phyloP scores from a whole-genome alignment of 306 rosid genomes.

The Herpetospermum pedunculosum region DNA sequence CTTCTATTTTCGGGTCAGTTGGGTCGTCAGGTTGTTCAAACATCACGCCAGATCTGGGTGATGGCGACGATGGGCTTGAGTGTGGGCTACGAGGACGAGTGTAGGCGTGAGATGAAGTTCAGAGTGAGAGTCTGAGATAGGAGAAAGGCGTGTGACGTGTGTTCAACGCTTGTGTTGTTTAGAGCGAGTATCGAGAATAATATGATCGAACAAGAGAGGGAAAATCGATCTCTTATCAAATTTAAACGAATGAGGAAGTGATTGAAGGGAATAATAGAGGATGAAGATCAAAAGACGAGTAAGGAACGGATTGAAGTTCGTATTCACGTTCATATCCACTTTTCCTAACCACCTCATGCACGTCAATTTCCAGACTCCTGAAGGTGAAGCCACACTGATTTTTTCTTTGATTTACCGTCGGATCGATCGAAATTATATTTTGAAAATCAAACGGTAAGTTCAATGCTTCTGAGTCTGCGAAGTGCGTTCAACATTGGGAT shows the following conservation, averaged over 20 bases:
- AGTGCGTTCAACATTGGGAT: no score
- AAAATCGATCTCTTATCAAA: conserved; percentile 23
- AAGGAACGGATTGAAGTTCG: conserved; percentile 56
- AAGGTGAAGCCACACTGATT: conserved; percentile 1
- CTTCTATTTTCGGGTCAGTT: no score
- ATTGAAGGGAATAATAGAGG: conserved; percentile 72
- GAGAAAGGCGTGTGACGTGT: no score
- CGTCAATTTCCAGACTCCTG: conserved; percentile 21
- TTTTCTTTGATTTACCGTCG: not conserved
- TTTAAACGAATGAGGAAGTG: conserved; percentile 19
- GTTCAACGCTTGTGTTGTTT: no score
- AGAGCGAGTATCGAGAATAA: conserved; percentile 16
- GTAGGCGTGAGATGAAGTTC: no score
- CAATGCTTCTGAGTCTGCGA: no score
- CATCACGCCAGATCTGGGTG: no score
- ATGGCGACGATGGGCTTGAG: no score
- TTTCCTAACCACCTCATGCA: conserved; percentile 97
- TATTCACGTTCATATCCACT: conserved; percentile 36
- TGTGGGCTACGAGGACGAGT: no score
- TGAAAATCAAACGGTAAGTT: no score
- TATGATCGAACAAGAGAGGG: conserved; percentile 18
- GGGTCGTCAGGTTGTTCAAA: no score
- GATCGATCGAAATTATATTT: not conserved
- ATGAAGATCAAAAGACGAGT: conserved; percentile 65
- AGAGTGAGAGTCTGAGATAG: no score